A percentile compares a stretch with the other conserved stretches of the same genome.
phyloP scores from a whole-genome alignment of 345 rosid species.

The Reutealis trisperma region DNA sequence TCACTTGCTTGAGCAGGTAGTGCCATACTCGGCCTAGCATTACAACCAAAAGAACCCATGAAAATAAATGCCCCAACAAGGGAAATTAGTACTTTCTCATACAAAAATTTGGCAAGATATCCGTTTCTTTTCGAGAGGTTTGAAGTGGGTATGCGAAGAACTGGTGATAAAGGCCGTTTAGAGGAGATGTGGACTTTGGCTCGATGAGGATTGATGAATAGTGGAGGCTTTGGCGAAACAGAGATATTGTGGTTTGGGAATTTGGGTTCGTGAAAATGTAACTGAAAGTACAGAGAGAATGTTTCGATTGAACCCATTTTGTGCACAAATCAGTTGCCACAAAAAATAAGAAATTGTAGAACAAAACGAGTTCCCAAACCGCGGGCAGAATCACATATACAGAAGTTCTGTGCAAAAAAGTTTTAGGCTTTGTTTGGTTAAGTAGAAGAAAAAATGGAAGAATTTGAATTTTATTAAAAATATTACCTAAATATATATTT shows the following conservation, averaged over 20 bases:
- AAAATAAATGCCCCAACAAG: conserved; percentile 63
- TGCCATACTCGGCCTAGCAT: conserved; percentile 50
- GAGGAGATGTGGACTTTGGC: conserved; percentile 28
- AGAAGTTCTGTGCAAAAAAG: no score
- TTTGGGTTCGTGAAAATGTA: conserved; percentile 16
- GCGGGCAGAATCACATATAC: no score
- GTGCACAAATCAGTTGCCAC: no score
- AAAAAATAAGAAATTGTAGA: no score
- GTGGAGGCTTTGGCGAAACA: conserved; percentile 9
- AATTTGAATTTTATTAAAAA: no score
- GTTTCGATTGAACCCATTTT: conserved; percentile 27
- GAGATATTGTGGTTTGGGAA: not conserved
- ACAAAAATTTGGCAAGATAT: conserved; percentile 21
- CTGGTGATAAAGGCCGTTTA: conserved; percentile 21
- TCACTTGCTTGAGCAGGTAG: conserved; percentile 31
- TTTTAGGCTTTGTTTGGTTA: no score
- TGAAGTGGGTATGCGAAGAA: conserved; percentile 24
- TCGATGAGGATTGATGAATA: conserved; percentile 3
- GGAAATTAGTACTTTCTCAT: conserved; percentile 44
- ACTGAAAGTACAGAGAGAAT: conserved; percentile 1
- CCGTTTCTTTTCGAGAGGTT: conserved; percentile 17
- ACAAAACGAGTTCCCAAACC: no score
- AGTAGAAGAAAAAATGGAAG: no score
- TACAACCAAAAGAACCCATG: conserved; percentile 43
- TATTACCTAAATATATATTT: no score